These are phyloP conservation scores for Mycena floridula DNA, from an alignment of 768 basidiomycete genomes.

Conservation along the genomic window DNA sequence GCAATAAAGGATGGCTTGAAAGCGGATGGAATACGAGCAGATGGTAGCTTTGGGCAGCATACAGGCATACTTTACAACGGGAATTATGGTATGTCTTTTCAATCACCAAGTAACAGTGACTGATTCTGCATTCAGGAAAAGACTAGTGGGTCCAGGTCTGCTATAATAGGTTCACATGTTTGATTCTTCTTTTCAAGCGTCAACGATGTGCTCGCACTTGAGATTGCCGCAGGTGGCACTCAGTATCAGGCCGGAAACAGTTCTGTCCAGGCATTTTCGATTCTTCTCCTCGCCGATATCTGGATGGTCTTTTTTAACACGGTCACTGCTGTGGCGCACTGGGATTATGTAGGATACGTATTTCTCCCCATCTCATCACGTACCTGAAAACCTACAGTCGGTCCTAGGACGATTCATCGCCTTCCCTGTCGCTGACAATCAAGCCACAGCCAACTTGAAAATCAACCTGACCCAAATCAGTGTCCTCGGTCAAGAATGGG, in stretches of 20 bases:
- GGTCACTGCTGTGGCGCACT: constrained; percentile 52
- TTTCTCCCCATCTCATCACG: too few relatives aligned
- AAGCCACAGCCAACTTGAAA: constrained; percentile 35
- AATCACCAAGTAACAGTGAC: too few relatives aligned
- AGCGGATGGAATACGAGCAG: constrained; percentile 56
- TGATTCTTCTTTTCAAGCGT: constrained; percentile 38
- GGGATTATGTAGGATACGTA: too few relatives aligned
- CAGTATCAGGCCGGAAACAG: constrained; percentile 40
- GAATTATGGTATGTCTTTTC: constrained; percentile 49
- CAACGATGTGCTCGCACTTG: constrained; percentile 57
- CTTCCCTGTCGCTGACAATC: constrained; percentile 48
- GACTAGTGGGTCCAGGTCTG: constrained; percentile 35
- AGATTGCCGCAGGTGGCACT: constrained; percentile 56
- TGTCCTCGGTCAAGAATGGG: constrained; percentile 33
- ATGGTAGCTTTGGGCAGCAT: constrained; percentile 50
- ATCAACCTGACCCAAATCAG: constrained; percentile 35
- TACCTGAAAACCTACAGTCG: too few relatives aligned
- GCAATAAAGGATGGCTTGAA: constrained; percentile 37
- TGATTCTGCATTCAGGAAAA: constrained; percentile 31
- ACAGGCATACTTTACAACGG: constrained; percentile 66
- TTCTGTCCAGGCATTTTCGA: constrained; percentile 43
- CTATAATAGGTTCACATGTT: too few relatives aligned
- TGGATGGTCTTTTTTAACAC: constrained; percentile 71
- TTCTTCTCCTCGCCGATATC: constrained; percentile 48
- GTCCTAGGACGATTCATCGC: constrained; percentile 59